Evolutionary conservation across 441 rosid genomes (phyloP), one percentile per base, ranked within the genome.

Genomic region (Corymbia citriodora): DNA sequence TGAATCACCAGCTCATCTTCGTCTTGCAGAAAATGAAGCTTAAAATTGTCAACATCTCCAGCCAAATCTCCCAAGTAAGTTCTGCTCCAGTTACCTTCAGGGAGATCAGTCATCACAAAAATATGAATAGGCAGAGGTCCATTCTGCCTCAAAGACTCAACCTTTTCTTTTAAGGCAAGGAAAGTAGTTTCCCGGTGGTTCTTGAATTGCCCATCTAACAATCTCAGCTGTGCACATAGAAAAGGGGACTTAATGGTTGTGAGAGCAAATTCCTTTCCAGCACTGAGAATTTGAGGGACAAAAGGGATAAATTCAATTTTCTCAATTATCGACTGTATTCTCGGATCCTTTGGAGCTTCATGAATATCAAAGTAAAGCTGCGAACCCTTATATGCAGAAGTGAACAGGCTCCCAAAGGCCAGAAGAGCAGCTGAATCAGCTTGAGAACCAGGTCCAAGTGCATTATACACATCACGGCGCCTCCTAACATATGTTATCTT

Each of bases 191-290:
- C 95, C 98, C 96, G 88, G 86, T 97, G 99, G 92, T 96, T 98
- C 94, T 97, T 98, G 93, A 97, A 98, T 94, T 97, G 99, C 19
- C 99, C 99, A 90, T 98, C 99, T 59, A 98, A 93, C 92, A 98
- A 90, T 90, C 99, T 95, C 70, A 98, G 98, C 94, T 97, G 99
- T 1, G 97, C 98, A 91, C 99, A 97, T 57, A 96, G 94, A 93
- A 95, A 98, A 74, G 98, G 97, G 25, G 91, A 95, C 92, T 94
- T 96, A 85, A 96, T 96, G 45, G 89, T 93, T 87, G 94, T 94
- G 14, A 88, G 82, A 31, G 96, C 95, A 92, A 94, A 96, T 90
- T 92, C 93, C 95, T 96, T 97, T 13, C 98, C 98, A 0, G 95
- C 94, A 7, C 55, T 93, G 92, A 94, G 91, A 61, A 98, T 93